Evolutionary conservation across 192 early-diverging fungal species (phyloP), one percentile per base, ranked within the genome.

Genomic region (Mortierella hygrophila): DNA sequence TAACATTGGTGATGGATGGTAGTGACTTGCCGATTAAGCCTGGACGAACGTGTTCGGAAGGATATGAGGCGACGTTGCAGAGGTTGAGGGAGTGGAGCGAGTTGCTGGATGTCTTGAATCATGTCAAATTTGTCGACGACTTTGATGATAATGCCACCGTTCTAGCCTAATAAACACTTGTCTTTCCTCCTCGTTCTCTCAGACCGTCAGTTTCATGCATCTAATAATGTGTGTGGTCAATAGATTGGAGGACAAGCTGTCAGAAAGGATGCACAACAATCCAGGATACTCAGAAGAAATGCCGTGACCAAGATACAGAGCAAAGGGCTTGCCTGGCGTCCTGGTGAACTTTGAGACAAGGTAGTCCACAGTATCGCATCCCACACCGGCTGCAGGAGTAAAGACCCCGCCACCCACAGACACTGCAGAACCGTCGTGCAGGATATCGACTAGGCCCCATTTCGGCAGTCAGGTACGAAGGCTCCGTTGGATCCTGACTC

Each of bases 341-440:
- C 21, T 89, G 65, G 70, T 94, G 94, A 7, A 92, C 89, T 10
- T 88, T 82, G 72, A 91, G 88, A 75, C 94, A 94, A 29, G 84
- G 68, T 4, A 93, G 78, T 44, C 91, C 93, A 72, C 94, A 94
- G 41, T 93, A 94, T 15, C 91, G 88, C 90, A 93, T 91, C 32
- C 94, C 94, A 57, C 94, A 94, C 42, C 90, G 86, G 23, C 87
- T 81, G 72, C 94, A 94, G 18, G 88, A 88, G 70, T 94, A 94
- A 0, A 82, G 72, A 6, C 94, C 93, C 54, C 79, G 79, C 79
- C 92, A 94, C 9, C 94, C 93, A 75, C 94, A 94, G 0, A 94
- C 90, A 0, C 92, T 92, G 78, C 94, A 94, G 81, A 94, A 93
- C 46, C 88, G 82, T 44, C 94, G 79, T 26, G 70, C 72, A 15